Evolutionary conservation across 768 basidiomycete species (phyloP).

Genomic region (Agaricus sinodeliciosus): DNA sequence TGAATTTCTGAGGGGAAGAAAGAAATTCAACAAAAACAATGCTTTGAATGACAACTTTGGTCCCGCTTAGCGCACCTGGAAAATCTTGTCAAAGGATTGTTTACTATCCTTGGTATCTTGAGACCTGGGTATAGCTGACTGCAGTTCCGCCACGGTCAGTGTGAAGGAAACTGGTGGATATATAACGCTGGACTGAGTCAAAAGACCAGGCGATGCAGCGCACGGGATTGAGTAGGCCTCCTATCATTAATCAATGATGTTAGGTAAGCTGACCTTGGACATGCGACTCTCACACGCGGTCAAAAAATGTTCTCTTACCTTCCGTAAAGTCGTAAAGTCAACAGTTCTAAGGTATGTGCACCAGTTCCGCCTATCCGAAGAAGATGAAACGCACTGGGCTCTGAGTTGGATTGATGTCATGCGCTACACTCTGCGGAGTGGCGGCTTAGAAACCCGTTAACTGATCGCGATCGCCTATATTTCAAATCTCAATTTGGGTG

Average conservation of each 20-base stretch:
- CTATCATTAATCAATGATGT: neutral
- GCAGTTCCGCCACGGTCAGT: no score
- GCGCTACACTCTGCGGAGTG: constrained; percentile 40
- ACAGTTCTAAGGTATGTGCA: constrained; percentile 9
- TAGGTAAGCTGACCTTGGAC: neutral
- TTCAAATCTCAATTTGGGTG: constrained; percentile 14
- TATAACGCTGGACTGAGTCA: no score
- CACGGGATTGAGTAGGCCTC: neutral
- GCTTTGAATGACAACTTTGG: no score
- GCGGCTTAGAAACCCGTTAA: constrained; percentile 53
- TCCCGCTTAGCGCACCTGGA: constrained; percentile 2
- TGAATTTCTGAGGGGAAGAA: no score
- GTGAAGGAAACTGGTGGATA: no score
- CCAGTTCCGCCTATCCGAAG: constrained; percentile 1
- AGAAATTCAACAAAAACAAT: no score
- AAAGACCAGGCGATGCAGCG: neutral
- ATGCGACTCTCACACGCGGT: neutral
- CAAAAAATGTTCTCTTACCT: neutral
- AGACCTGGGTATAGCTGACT: neutral
- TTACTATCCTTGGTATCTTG: constrained; percentile 8
- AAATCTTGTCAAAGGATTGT: constrained; percentile 16
- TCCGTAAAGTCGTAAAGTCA: neutral
- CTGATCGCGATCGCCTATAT: constrained; percentile 20
- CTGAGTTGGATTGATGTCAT: constrained; percentile 38
- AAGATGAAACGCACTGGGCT: constrained; percentile 60